Base-by-base conservation (phyloP, 129 eudicot species). In the Saussurea involucrata region DNA sequence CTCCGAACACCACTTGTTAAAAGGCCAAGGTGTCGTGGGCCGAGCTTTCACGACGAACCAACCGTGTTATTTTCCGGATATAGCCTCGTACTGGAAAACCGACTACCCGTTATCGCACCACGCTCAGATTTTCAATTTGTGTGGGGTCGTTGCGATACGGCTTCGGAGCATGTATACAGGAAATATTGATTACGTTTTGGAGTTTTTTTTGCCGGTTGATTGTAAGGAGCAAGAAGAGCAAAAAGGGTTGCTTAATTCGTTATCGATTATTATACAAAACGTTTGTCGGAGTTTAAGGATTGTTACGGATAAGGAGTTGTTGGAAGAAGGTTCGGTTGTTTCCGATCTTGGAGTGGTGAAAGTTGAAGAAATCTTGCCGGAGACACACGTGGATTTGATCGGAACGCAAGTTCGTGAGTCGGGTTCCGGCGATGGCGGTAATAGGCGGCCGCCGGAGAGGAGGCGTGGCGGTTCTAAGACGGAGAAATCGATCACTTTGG, bases 81-180 rank as follows among this genome's bases (percentile, higher is more conserved):
- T 94, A 28, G 87, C 88, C 0, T 74, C 72, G 11, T 78, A 46
- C 75, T 71, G 87, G 57, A 94, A 88, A 80, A 80, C 91, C 1
- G 98, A 94, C 58, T 94, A 94, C 75, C 98, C 98, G 8, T 90
- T 94, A n/a, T 91, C 98, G 20, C 98, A 94, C 74, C 87, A 91
- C 40, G 97, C 98, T 5, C 85, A 87, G 69, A 83, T 91, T 87
- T 89, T 91, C 37, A 87, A 89, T 9, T 65, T 94, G 44, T 66
- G 86, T 49, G 93, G 96, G 61, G 93, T 92, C n/a, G 98, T 94
- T 7, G 98, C 98, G 21, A 87, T 94, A 76, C 96, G 98, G 24
- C 88, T 94, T 17, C 64, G 98, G 76, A 88, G 96, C 80, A 78
- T 83, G 17, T 83, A 58, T 32, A 86, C 96, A 10, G 88, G 88